These are phyloP conservation scores for Ogataea populi-albae DNA, from an alignment of 805 yeast genomes.

Conservation along the genomic window DNA sequence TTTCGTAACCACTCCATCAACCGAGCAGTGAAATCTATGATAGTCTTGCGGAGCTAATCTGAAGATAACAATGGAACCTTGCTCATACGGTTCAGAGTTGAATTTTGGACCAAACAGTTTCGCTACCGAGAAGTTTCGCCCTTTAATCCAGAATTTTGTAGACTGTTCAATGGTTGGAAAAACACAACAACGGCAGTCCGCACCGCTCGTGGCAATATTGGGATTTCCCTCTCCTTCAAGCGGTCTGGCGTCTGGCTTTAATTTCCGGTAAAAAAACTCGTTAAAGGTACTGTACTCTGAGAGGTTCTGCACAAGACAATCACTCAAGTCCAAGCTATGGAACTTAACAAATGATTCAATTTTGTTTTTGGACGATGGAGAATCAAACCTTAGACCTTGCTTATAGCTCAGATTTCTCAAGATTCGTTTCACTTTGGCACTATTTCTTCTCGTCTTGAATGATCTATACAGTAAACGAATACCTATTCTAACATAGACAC, in stretches of 20 bases:
- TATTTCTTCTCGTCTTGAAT: conserved; percentile 42
- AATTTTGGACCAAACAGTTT: conserved; percentile 40
- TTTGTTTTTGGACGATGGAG: conserved; percentile 58
- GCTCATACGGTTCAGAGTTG: conserved; percentile 42
- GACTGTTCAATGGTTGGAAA: conserved; percentile 61
- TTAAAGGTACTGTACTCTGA: conserved; percentile 67
- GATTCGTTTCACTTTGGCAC: conserved; percentile 54
- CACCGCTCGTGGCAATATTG: conserved; percentile 65
- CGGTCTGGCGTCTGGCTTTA: conserved; percentile 69
- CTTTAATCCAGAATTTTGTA: conserved; percentile 85
- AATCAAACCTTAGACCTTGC: conserved; percentile 84
- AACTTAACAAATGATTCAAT: conserved; percentile 78
- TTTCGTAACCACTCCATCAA: conserved; percentile 66
- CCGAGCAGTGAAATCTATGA: conserved; percentile 89
- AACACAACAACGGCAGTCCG: conserved; percentile 82
- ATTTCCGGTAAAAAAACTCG: conserved; percentile 80
- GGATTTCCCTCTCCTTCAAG: conserved; percentile 55
- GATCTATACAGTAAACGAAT: conserved; percentile 81
- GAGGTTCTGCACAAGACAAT: conserved; percentile 53
- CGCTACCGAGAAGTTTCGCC: conserved; percentile 65
- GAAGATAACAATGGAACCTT: conserved; percentile 72
- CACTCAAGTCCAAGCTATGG: conserved; percentile 73
- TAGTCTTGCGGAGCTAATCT: conserved; percentile 96
- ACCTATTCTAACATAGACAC: conserved; percentile 82
- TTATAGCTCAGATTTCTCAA: conserved; percentile 65